Percentiles rank a stretch among this genome's conserved stretches.
Evolutionary conservation across 2,329 filamentous ascomycete genomes (phyloP).

Genomic region (Cordyceps pruinosa): DNA sequence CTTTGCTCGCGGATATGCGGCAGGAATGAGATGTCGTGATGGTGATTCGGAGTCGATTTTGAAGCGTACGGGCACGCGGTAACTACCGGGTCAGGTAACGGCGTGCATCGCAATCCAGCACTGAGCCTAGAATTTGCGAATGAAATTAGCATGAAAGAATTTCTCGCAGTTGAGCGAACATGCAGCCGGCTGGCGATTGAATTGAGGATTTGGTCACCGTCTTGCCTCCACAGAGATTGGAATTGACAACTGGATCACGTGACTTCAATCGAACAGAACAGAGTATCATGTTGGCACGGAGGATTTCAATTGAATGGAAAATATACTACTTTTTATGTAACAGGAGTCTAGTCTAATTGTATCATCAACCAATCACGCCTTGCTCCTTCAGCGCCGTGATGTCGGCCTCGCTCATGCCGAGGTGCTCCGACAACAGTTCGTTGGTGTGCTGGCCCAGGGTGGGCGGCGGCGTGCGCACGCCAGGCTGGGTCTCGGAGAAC

Average conservation of each 20-base stretch:
- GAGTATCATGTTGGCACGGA: background rate
- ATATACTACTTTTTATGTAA: background rate
- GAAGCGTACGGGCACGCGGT: background rate
- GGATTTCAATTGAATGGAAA: background rate
- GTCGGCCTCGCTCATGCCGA: conserved; percentile 52
- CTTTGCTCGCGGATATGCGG: background rate
- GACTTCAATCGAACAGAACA: background rate
- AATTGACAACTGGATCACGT: background rate
- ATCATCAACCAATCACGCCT: conserved; percentile 54
- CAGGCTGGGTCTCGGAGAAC: conserved; percentile 74
- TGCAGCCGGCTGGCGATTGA: background rate
- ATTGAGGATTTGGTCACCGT: background rate
- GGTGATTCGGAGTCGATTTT: background rate
- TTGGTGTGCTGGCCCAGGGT: conserved; percentile 82
- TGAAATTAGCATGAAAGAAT: background rate
- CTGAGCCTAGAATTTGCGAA: background rate
- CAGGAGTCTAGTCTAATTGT: background rate
- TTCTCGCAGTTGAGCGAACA: background rate
- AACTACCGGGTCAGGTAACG: background rate
- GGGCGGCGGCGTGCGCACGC: conserved; percentile 71
- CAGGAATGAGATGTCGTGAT: background rate
- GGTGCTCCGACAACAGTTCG: conserved; percentile 59
- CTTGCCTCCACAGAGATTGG: background rate
- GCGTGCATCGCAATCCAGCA: background rate
- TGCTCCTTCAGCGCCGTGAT: conserved; percentile 57